Conservation (phyloP, 2,329 filamentous ascomycete species). For the Verticillium nubilum region DNA sequence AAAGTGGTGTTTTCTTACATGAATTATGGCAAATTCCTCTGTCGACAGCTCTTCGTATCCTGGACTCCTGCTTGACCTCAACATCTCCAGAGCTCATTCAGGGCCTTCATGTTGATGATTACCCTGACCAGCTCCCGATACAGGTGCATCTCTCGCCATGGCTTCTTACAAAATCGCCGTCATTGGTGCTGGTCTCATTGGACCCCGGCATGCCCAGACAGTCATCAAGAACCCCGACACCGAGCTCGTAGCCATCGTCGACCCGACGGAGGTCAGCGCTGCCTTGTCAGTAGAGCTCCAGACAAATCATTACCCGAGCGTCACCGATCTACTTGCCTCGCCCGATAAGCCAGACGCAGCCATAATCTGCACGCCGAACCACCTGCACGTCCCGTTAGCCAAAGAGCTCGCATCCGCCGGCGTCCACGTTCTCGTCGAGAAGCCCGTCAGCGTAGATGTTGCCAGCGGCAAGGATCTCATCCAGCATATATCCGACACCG, state of each 20-base stretch:
- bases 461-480: conserved; percentile 26
- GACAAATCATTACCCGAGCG: conserved; percentile 19
- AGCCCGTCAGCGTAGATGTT: conserved; percentile 43
- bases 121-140: too few species aligned
- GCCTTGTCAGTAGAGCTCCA: conserved; percentile 16
- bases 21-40: too few species aligned
- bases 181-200: conserved; percentile 23
- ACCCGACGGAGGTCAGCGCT: conserved; percentile 16
- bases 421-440: conserved; percentile 52
- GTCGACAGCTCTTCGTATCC: too few species aligned
- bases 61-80: too few species aligned
- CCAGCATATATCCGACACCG: conserved; percentile 15
- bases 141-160: neutral
- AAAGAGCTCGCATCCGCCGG: conserved; percentile 39
- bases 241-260: conserved; percentile 22
- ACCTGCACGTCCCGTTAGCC: conserved; percentile 47
- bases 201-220: conserved; percentile 23
- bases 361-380: conserved; percentile 55
- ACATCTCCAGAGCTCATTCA: too few species aligned
- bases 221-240: conserved; percentile 15
- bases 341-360: conserved; percentile 41
- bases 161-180: conserved; percentile 18
- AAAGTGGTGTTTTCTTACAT: too few species aligned
- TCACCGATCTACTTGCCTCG: conserved; percentile 36
- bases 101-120: too few species aligned